Evolutionary conservation across 2,329 filamentous ascomycete genomes (phyloP), one percentile per base, ranked within the genome.

Genomic region (Pyricularia grisea): DNA sequence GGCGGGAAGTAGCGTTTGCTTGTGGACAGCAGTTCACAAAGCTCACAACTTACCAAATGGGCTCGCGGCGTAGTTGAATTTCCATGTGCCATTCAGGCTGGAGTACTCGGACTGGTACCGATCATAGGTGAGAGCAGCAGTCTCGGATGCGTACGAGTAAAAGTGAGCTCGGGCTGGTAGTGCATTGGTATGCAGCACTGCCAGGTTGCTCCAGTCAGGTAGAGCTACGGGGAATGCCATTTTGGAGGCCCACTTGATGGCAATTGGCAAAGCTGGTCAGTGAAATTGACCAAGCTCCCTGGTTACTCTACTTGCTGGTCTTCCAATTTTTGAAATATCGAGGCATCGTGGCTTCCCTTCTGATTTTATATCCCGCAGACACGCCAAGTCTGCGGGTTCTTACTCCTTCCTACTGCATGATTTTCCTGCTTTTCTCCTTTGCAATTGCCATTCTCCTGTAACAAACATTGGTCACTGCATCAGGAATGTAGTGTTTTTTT

Each of bases 131-230:
- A 88, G 75, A 11, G 86, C 86, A 74, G 85, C 81, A 1, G 79
- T 72, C 50, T 81, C 78, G 14, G 77, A 81, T 31, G 77, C 73
- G 72, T 86, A 88, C 66, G 83, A 76, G 74, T 84, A 82, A 76
- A 88, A 88, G 72, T 85, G 81, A 23, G 85, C 80, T 50, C 86
- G 82, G 2, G 85, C 83, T 58, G 83, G 80, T 10, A 88, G 77
- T 0, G 84, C 87, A 72, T 86, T 86, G 71, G 79, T 81, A 74
- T 88, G 87, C 27, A 88, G 78, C 36, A 89, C 78, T 3, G 79
- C 73, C 67, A 88, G 81, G 73, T 89, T 88, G 75, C 83, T 86
- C 87, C 87, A 89, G 74, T 88, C 86, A 9, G 85, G 85, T 3
- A 61, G 23, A 4, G 58, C n/a, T 23, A 61, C n/a, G 4, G 58